These are phyloP conservation scores for Rosa chinensis DNA, from an alignment of 306 rosid species.

Conservation along the genomic window DNA sequence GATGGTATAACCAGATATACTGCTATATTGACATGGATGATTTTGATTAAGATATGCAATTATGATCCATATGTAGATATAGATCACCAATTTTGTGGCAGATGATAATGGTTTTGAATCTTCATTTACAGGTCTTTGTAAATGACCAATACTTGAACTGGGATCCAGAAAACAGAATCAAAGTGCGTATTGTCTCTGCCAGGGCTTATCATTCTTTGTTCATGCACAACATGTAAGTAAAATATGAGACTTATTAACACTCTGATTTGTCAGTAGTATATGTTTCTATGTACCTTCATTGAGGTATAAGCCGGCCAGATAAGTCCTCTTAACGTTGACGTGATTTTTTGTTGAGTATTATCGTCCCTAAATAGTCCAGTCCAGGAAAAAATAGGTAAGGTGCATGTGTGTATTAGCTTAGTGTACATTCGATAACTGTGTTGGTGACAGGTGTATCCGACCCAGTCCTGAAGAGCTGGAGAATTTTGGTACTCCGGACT, in stretches of 20 bases:
- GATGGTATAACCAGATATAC: background rate
- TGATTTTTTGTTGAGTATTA: slow-evolving; percentile 15
- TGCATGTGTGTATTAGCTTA: slow-evolving; percentile 27
- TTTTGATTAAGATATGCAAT: background rate
- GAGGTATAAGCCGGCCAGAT: slow-evolving; percentile 36
- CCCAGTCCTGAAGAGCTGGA: slow-evolving; percentile 90
- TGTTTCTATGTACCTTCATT: slow-evolving; percentile 15
- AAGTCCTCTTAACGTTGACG: slow-evolving; percentile 34
- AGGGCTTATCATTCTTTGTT: slow-evolving; percentile 91
- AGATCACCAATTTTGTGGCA: background rate
- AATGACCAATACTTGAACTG: slow-evolving; percentile 89
- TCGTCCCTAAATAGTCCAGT: slow-evolving; percentile 18
- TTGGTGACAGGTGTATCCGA: slow-evolving; percentile 87
- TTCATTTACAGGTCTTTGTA: slow-evolving; percentile 61
- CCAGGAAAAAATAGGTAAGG: slow-evolving; percentile 8
- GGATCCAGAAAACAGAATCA: slow-evolving; percentile 77
- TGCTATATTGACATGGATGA: background rate
- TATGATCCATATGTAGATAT: background rate
- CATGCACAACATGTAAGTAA: slow-evolving; percentile 93
- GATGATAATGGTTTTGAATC: background rate
- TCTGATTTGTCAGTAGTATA: slow-evolving; percentile 10
- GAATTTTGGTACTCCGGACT: slow-evolving; percentile 87
- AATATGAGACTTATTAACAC: background rate
- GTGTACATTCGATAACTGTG: slow-evolving; percentile 72
- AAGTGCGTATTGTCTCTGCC: slow-evolving; percentile 82